phyloP scores from a whole-genome alignment of 768 basidiomycete genomes.

The Podaxis sp. region DNA sequence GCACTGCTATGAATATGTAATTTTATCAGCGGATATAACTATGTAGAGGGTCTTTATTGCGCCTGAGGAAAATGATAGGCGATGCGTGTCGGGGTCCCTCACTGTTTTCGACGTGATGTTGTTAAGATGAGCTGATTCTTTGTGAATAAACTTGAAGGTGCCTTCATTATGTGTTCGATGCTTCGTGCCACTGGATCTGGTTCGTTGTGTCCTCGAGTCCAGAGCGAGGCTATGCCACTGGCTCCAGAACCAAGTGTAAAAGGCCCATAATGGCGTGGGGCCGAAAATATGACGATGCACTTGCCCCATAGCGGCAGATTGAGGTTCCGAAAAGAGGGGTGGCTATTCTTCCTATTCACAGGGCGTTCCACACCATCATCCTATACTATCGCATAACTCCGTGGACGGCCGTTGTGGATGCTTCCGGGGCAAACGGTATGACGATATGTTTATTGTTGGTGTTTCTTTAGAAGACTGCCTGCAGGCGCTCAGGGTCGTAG shows the following conservation, averaged over 20 bases:
- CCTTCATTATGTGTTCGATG: background rate
- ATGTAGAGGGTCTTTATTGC: background rate
- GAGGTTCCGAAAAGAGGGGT: background rate
- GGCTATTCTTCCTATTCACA: background rate
- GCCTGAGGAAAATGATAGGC: background rate
- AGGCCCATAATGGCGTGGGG: background rate
- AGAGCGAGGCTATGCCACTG: background rate
- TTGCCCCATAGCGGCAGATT: background rate
- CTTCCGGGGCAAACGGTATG: slow-evolving; percentile 4
- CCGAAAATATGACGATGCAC: background rate
- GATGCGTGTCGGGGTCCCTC: background rate
- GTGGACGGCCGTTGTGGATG: background rate
- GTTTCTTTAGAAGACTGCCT: background rate
- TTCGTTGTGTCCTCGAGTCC: background rate
- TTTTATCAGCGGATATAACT: background rate
- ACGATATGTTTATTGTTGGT: slow-evolving; percentile 1
- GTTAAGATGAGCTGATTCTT: background rate
- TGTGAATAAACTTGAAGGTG: background rate
- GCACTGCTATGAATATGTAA: background rate
- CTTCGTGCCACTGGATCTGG: background rate
- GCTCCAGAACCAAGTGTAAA: background rate
- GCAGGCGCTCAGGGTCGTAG: background rate
- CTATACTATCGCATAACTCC: background rate
- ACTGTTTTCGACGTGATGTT: background rate
- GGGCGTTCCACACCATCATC: background rate